Base-by-base conservation (phyloP, 768 basidiomycete genomes). In the Leccinum subgranulosum region DNA sequence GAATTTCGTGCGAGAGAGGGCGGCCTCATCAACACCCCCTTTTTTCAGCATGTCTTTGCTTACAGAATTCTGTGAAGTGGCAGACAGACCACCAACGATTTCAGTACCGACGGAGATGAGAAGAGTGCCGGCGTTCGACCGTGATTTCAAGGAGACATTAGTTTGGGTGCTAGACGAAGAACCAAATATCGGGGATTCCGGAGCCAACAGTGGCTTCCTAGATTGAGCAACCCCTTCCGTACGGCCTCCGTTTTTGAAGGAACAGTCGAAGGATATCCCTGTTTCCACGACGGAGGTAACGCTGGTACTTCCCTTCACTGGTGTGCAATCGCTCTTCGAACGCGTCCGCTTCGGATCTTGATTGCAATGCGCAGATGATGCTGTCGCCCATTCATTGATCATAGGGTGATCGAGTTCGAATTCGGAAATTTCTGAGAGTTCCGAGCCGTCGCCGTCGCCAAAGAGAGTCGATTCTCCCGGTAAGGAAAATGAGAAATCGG, bases 401-500 rank as follows among this genome's bases (percentile, higher is more conserved):
- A 10, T 10, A 27, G 39, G 33, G 19, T 41, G 11, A 41, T 70
- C 57, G 10, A 51, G 19, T 53, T 66, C 66, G 48, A 70, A 63
- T 39, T 74, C 68, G 17, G 75, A 75, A 57, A 75, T 63, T 49
- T 76, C 72, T 27, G 75, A 75, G 27, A 70, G 55, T 23, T 66
- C 39, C 39, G n/a, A n/a, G 4, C 7, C 68, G 25, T 73, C 65
- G 49, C 45, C 34, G 52, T 54, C 58, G 19, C 57, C 65, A 59
- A 66, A 64, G n/a, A 59, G 47, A 3, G 43, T 52, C 15, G 34
- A 65, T 33, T 59, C 49, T 12, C 41, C 49, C 3, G 15, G 55
- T 33, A 39, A 27, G 33, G 49, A 36, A 10, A 12, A 14, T 12
- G 33, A 21, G 21, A 46, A 36, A 23, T 53, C n/a, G 23, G 33